Evolutionary conservation across 192 early-diverging fungal species (phyloP).

Genomic region (Podila minutissima): DNA sequence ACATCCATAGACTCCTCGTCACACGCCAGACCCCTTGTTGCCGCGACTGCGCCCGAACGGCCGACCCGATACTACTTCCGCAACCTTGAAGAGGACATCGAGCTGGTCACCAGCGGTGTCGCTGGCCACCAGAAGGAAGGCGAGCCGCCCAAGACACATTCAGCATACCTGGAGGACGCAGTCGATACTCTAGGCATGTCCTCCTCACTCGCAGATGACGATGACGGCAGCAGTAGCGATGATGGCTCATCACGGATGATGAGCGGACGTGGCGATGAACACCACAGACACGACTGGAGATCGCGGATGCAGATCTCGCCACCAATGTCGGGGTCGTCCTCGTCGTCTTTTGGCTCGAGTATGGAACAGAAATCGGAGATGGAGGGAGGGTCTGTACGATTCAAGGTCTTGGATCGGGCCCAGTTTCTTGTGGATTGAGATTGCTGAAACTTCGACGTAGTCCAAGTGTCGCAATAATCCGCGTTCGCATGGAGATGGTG

Average conservation of each 20-base stretch:
- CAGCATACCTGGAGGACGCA: neutral
- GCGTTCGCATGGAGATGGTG: no score
- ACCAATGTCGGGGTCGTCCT: neutral
- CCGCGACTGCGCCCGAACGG: neutral
- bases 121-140: neutral
- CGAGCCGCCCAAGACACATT: neutral
- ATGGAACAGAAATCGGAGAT: neutral
- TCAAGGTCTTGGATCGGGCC: neutral
- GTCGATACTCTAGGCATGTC: slow-evolving; percentile 1
- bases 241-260: neutral
- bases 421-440: neutral
- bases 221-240: neutral
- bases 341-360: neutral
- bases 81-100: neutral
- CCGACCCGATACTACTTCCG: neutral
- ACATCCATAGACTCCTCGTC: neutral
- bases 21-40: neutral
- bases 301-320: neutral
- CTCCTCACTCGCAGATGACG: slow-evolving; percentile 15
- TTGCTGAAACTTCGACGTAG: no score
- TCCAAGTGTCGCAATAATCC: neutral
- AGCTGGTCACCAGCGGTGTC: neutral
- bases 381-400: neutral
- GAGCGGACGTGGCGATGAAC: neutral
- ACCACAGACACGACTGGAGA: neutral